phyloP scores from a whole-genome alignment of 2,329 filamentous ascomycete genomes.

The Botrytis squamosa region DNA sequence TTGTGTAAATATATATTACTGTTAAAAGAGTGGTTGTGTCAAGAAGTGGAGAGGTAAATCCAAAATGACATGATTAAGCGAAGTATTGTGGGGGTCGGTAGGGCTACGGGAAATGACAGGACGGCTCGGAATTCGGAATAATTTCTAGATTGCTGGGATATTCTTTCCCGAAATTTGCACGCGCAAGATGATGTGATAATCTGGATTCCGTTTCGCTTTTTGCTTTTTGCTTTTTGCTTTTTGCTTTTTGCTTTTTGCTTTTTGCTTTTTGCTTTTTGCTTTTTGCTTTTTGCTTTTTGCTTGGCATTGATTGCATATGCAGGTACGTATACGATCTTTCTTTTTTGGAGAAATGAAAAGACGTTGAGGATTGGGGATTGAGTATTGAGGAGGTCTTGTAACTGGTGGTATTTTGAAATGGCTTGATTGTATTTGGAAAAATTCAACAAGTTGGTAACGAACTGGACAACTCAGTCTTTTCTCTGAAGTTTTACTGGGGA shows the following conservation, averaged over 20 bases:
- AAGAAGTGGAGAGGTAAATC: not conserved
- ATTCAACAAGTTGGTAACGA: not conserved
- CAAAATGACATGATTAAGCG: not conserved
- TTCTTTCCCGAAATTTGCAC: conserved; percentile 1
- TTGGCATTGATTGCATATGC: not conserved
- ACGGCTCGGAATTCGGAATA: not conserved
- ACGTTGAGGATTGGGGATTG: not conserved
- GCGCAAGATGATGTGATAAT: not conserved
- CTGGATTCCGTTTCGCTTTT: not conserved
- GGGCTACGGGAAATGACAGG: not conserved
- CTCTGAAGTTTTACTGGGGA: not conserved
- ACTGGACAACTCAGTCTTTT: not conserved
- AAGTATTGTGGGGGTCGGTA: not conserved
- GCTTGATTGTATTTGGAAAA: too few species aligned
- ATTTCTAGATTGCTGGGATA: not conserved
- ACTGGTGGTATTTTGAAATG: not conserved
- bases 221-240: not conserved
- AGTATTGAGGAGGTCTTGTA: not conserved
- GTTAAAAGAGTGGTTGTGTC: not conserved
- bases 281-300: not conserved
- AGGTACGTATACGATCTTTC: not conserved
- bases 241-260: not conserved
- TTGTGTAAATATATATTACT: not conserved
- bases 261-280: not conserved
- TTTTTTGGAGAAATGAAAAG: not conserved